These are phyloP conservation scores for Talaromyces stipitatus DNA, from an alignment of 495 filamentous ascomycete genomes.

Conservation along the genomic window DNA sequence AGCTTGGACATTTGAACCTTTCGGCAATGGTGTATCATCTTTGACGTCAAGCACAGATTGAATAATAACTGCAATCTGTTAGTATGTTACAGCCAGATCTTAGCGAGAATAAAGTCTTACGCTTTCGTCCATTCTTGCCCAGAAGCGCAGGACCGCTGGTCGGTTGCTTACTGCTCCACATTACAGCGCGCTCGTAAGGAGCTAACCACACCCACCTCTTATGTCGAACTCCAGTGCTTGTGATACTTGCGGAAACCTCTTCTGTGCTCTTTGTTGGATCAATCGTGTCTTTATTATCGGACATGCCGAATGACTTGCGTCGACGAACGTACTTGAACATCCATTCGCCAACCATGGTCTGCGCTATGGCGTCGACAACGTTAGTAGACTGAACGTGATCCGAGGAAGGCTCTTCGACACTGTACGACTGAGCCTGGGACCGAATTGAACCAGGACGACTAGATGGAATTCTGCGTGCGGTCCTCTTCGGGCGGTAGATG, in stretches of 20 bases:
- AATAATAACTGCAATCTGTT: constrained; percentile 60
- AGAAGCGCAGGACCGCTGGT: constrained; percentile 78
- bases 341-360: constrained; percentile 99
- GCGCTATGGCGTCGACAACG: constrained; percentile 96
- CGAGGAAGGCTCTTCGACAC: constrained; percentile 44
- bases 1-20: constrained; percentile 44
- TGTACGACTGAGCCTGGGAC: constrained; percentile 22
- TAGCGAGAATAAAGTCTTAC: constrained; percentile 48
- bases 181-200: constrained; percentile 88
- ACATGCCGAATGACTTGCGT: constrained; percentile 83
- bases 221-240: constrained; percentile 60
- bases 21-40: constrained; percentile 84
- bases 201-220: constrained; percentile 99
- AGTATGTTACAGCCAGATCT: neutral
- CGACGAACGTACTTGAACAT: constrained; percentile 98
- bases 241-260: constrained; percentile 47
- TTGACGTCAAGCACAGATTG: constrained; percentile 96
- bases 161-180: constrained; percentile 98
- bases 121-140: constrained; percentile 91
- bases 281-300: constrained; percentile 58
- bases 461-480: constrained; percentile 12
- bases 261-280: constrained; percentile 36
- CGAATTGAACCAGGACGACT: constrained; percentile 17
- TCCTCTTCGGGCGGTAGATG: constrained; percentile 32
- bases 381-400: constrained; percentile 61